These are phyloP conservation scores for Citrus sp. DNA, from an alignment of 345 rosid species.

Conservation along the genomic window DNA sequence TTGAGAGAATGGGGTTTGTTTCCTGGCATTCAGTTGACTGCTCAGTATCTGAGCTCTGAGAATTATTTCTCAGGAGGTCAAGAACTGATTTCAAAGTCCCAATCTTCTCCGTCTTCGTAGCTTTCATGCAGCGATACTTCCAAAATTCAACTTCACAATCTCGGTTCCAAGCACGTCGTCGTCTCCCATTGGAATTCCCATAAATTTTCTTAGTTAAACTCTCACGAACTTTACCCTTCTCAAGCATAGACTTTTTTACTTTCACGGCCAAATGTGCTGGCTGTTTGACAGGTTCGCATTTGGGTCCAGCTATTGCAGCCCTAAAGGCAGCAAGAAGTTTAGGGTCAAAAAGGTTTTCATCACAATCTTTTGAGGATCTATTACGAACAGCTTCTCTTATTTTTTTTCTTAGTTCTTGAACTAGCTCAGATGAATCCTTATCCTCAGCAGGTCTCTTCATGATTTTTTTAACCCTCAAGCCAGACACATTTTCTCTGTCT, in stretches of 20 bases:
- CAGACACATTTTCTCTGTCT: slow-evolving; percentile 51
- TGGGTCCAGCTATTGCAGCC: slow-evolving; percentile 69
- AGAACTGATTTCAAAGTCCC: slow-evolving; percentile 93
- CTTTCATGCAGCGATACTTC: slow-evolving; percentile 85
- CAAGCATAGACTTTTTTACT: slow-evolving; percentile 76
- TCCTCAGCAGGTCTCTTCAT: slow-evolving; percentile 66
- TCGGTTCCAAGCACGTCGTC: slow-evolving; percentile 90
- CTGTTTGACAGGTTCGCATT: slow-evolving; percentile 50
- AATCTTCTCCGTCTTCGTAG: slow-evolving; percentile 82
- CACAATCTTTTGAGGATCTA: slow-evolving; percentile 57
- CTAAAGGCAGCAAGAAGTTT: slow-evolving; percentile 95
- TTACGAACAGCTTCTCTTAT: slow-evolving; percentile 85
- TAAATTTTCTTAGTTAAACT: slow-evolving; percentile 92
- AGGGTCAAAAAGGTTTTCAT: slow-evolving; percentile 70
- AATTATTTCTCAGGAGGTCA: slow-evolving; percentile 55
- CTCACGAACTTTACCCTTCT: slow-evolving; percentile 96
- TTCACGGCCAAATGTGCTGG: slow-evolving; percentile 59
- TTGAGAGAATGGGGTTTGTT: slow-evolving; percentile 75
- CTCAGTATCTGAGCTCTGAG: slow-evolving; percentile 36
- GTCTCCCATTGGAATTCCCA: slow-evolving; percentile 75
- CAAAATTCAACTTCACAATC: slow-evolving; percentile 99
- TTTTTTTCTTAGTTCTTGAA: slow-evolving; percentile 81
- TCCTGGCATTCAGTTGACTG: slow-evolving; percentile 40
- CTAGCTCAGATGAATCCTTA: slow-evolving; percentile 61
- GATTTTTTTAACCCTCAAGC: slow-evolving; percentile 92